Conservation (phyloP, 371 early-diverging fungal species). For the Nematocida ausubeli region DNA sequence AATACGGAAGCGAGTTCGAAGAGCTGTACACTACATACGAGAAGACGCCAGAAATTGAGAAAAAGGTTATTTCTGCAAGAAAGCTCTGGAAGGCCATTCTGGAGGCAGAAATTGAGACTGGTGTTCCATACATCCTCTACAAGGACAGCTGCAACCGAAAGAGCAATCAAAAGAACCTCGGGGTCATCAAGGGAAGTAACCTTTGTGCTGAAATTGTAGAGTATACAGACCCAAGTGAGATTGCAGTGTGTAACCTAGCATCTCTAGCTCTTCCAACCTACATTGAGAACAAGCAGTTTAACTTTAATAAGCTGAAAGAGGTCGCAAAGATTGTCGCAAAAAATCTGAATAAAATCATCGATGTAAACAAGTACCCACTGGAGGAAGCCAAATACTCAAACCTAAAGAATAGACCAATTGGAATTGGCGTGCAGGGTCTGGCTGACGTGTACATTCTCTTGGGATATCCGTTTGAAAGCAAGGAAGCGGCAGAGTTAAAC, state of each 20-base stretch:
- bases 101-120: constrained; percentile 95
- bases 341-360: constrained; percentile 93
- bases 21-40: constrained; percentile 83
- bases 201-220: constrained; percentile 81
- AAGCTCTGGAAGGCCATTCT: constrained; percentile 95
- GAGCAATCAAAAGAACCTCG: constrained; percentile 88
- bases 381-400: constrained; percentile 80
- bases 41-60: constrained; percentile 73
- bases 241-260: constrained; percentile 96
- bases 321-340: constrained; percentile 78
- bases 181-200: constrained; percentile 80
- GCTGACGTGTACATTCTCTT: constrained; percentile 92
- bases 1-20: constrained; percentile 88
- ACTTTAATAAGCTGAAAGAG: constrained; percentile 58
- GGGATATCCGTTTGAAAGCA: constrained; percentile 87
- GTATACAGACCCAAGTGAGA: constrained; percentile 87
- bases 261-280: constrained; percentile 89
- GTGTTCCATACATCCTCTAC: constrained; percentile 96
- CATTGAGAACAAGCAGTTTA: constrained; percentile 74
- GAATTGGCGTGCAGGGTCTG: constrained; percentile 95
- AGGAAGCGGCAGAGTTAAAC: constrained; percentile 81
- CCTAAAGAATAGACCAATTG: constrained; percentile 89
- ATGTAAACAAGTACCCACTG: constrained; percentile 91
- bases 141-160: constrained; percentile 94
- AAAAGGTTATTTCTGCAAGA: constrained; percentile 77